Evolutionary conservation across 805 yeast genomes (phyloP).

Genomic region (Clavispora phyllophila): DNA sequence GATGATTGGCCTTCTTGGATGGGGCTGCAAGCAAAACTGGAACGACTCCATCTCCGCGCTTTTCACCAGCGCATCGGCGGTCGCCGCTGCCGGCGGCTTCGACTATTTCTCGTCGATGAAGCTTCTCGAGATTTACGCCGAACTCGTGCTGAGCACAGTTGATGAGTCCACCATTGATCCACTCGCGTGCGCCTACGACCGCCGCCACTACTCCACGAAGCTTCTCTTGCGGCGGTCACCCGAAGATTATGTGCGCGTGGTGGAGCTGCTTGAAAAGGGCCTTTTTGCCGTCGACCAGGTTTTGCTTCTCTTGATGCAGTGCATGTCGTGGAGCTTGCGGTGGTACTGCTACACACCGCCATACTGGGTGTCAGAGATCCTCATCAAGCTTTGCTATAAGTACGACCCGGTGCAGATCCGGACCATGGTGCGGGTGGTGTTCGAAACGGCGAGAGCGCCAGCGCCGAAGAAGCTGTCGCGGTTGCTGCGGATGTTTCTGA

Average conservation of each 20-base stretch:
- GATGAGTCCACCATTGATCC: constrained; percentile 27
- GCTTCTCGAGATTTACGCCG: constrained; percentile 45
- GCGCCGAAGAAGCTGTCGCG: not conserved
- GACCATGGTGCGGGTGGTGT: constrained; percentile 35
- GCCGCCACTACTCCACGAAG: constrained; percentile 26
- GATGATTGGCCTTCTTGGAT: constrained; percentile 47
- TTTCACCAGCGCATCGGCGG: constrained; percentile 45
- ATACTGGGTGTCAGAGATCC: constrained; percentile 35
- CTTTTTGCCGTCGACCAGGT: constrained; percentile 31
- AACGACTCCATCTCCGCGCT: constrained; percentile 33
- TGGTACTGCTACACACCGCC: constrained; percentile 57
- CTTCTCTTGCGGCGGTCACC: constrained; percentile 18
- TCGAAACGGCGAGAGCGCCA: constrained; percentile 7
- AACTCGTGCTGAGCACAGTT: constrained; percentile 32
- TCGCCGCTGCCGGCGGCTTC: constrained; percentile 50
- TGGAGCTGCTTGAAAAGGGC: constrained; percentile 18
- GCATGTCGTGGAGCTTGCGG: constrained; percentile 58
- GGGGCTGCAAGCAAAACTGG: constrained; percentile 36
- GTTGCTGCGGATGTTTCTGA: not conserved
- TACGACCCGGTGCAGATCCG: constrained; percentile 39
- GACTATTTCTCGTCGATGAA: constrained; percentile 54
- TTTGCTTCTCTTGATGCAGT: constrained; percentile 36
- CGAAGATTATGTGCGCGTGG: constrained; percentile 16
- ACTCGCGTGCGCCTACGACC: constrained; percentile 25
- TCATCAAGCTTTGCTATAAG: constrained; percentile 38